Base-by-base conservation (phyloP, 805 yeast species). In the Scheffersomyces amazonensis region DNA sequence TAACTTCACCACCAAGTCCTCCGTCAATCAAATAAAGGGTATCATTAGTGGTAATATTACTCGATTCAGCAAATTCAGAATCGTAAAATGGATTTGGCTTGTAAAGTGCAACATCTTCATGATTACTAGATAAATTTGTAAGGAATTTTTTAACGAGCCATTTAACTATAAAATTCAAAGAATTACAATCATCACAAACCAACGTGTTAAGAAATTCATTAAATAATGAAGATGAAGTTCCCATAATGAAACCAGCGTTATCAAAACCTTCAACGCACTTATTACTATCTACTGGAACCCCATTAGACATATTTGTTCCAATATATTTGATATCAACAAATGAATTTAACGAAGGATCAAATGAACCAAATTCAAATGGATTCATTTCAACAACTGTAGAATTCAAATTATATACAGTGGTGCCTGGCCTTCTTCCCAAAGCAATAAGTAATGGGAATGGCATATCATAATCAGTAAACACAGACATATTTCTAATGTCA, bases 311-410 rank as follows among this genome's bases (percentile, higher is more conserved):
- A 4, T 51, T 44, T 4, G 69, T 56, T 31, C 73, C 73, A 32
- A 68, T 36, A 43, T 64, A 68, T 41, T 53, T 50, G 17, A 60
- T 49, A 40, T 68, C 72, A 30, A 62, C 60, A 41, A 66, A 67
- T 1, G 69, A 43, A 44, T 64, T 59, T 35, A 68, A 50, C 5
- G 69, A 59, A 10, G 64, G 54, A 41, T 68, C 73, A 43, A 59
- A 66, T 2, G 70, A 62, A 3, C 73, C 73, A 58, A 66, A 55
- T 44, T 68, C 73, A 40, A 51, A 68, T 4, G 73, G 70, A 36
- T 63, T 65, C 43, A 67, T 61, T 42, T 68, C 73, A 27, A 67
- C 49, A 2, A 66, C 58, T 2, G 72, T 65, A 11, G 71, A 62
- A 48, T 66, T 63, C 35, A 54, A 42, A 43, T 57, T 54, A 43